These are phyloP conservation scores for Ganoderma resinaceum DNA, from an alignment of 1,284 basidiomycete species.

Conservation along the genomic window DNA sequence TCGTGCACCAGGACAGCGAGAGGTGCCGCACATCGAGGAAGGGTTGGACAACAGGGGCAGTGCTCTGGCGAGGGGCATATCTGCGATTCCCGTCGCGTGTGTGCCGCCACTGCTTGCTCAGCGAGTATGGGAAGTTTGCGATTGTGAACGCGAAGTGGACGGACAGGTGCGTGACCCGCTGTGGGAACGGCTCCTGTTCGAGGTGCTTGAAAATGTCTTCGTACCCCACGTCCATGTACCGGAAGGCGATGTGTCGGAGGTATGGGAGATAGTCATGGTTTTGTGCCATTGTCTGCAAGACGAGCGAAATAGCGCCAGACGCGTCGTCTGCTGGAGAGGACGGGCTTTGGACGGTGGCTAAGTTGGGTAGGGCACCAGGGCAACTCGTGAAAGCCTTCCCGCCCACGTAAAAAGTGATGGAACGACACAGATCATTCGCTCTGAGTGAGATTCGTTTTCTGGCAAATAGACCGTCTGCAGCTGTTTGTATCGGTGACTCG, in stretches of 20 bases:
- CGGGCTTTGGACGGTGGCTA: constrained; percentile 10
- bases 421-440: constrained; percentile 36
- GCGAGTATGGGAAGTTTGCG: neutral
- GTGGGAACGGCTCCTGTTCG: constrained; percentile 40
- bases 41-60: constrained; percentile 18
- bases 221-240: constrained; percentile 44
- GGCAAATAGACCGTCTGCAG: constrained; percentile 27
- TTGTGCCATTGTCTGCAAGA: constrained; percentile 38
- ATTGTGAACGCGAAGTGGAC: constrained; percentile 36
- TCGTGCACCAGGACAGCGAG: constrained; percentile 35
- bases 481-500: constrained; percentile 14
- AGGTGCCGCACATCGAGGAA: constrained; percentile 32
- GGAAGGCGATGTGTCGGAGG: constrained; percentile 42
- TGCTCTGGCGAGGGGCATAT: constrained; percentile 3
- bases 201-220: constrained; percentile 43
- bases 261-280: constrained; percentile 40
- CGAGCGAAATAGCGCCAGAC: constrained; percentile 33
- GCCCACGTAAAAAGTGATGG: constrained; percentile 41
- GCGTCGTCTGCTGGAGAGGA: constrained; percentile 29
- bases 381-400: constrained; percentile 5
- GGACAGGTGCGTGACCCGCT: constrained; percentile 41
- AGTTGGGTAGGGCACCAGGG: neutral
- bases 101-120: neutral
- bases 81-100: too few species aligned
- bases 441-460: constrained; percentile 16